Base-by-base conservation (phyloP, 306 rosid genomes). In the Vigna angularis region DNA sequence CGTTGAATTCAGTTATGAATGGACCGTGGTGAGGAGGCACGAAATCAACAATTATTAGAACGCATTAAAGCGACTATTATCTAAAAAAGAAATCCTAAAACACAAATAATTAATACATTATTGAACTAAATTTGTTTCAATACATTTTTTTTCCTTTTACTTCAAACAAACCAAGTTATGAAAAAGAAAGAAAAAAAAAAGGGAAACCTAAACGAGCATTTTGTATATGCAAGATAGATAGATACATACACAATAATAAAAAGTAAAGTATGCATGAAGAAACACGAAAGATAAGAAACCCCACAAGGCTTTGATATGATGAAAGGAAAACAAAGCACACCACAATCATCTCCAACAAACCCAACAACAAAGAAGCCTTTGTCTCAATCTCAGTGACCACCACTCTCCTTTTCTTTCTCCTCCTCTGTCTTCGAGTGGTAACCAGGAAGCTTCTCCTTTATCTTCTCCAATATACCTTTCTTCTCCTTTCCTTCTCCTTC, bases 401-500 rank as follows among this genome's bases (percentile, higher is more conserved):
- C 61, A 71, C 63, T 32, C 38, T 82, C 75, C 62, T 82, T 75
- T 44, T 82, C 62, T 13, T 75, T 72, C 4, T 40, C 69, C 14
- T 75, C 81, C 49, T 77, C 76, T 77, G 82, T 64, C 75, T 82
- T 82, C 20, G 78, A 32, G 15, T 90, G 96, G 76, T 89, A 85
- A 22, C 98, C 97, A 5, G 97, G 97, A 44, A 94, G 75, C 75
- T 90, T 92, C 64, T 92, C 97, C 74, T 94, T 94, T 17, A 90
- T 90, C 90, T 90, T 94, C 74, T 92, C 98, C 24, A 92, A 79
- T 3, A 92, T 48, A 63, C 98, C 98, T 75, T 92, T 94, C 91
- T 94, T 92, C 86, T 94, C 88, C 81, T 90, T 13, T 73, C 75
- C 56, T 78, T 91, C 12, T 50, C 90, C 91, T 65, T 88, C 96